A percentile compares a stretch with the other conserved stretches of the same genome.
These are phyloP conservation scores for Coniferiporia sulphurascens DNA, from an alignment of 1,284 basidiomycete genomes.

Conservation along the genomic window DNA sequence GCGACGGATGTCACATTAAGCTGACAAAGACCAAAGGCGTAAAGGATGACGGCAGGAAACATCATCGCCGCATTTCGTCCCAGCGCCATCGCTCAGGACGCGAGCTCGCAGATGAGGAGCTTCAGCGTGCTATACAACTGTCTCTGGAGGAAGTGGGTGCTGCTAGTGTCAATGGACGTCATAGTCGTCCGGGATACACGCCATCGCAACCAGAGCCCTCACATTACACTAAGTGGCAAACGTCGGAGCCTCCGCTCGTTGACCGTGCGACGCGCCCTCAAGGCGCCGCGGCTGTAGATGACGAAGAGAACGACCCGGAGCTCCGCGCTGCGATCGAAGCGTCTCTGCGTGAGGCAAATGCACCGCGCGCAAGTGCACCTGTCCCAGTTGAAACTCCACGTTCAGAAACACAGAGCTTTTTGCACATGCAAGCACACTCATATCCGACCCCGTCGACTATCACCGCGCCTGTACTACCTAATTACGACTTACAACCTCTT, in stretches of 20 bases:
- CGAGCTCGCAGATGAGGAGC: conserved; percentile 80
- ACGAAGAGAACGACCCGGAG: conserved; percentile 91
- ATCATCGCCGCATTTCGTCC: conserved; percentile 34
- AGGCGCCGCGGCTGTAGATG: conserved; percentile 33
- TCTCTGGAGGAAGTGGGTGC: conserved; percentile 78
- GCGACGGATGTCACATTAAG: conserved; percentile 85
- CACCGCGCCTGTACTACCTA: conserved; percentile 51
- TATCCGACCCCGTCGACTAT: conserved; percentile 37
- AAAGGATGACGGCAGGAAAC: conserved; percentile 24
- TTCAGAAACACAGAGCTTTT: conserved; percentile 36
- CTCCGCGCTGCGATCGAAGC: conserved; percentile 94
- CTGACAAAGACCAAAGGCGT: conserved; percentile 54
- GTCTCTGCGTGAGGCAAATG: conserved; percentile 80
- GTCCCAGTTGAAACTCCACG: conserved; percentile 50
- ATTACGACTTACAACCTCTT: conserved; percentile 72
- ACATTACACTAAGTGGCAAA: conserved; percentile 39
- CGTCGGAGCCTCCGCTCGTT: conserved; percentile 71
- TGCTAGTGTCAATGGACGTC: conserved; percentile 32
- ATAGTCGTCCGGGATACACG: conserved; percentile 58
- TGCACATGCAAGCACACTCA: conserved; percentile 29
- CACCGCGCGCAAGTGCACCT: conserved; percentile 77
- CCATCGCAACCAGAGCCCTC: conserved; percentile 50
- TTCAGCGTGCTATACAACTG: conserved; percentile 90
- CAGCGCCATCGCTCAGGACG: conserved; percentile 50
- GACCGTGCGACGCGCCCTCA: conserved; percentile 47